Percentiles rank a stretch among this genome's conserved stretches.
Evolutionary conservation across 2,329 filamentous ascomycete genomes (phyloP).

Genomic region (Apiospora pterosperma): DNA sequence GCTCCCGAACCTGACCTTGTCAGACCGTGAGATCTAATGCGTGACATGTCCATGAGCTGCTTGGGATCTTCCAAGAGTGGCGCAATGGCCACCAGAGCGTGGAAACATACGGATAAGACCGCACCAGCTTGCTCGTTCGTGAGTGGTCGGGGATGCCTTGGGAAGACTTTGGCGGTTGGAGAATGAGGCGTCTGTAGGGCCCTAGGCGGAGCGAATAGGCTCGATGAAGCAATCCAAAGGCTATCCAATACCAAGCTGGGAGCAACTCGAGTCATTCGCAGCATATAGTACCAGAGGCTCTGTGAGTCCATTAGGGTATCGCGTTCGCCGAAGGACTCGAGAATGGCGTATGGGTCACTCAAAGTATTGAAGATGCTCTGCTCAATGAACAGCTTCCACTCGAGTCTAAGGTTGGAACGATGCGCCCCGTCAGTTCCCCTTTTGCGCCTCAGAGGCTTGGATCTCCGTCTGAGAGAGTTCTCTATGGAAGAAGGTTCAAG

Average conservation of each 20-base stretch:
- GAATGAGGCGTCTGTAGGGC: slow-evolving; percentile 37
- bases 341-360: slow-evolving; percentile 51
- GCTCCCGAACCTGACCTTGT: slow-evolving; percentile 44
- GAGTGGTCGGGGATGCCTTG: slow-evolving; percentile 31
- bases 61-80: slow-evolving; percentile 47
- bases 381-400: slow-evolving; percentile 60
- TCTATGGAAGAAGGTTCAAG: slow-evolving; percentile 37
- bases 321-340: slow-evolving; percentile 54
- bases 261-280: slow-evolving; percentile 54
- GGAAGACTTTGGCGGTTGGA: slow-evolving; percentile 33
- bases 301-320: slow-evolving; percentile 56
- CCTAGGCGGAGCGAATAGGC: slow-evolving; percentile 54
- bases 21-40: slow-evolving; percentile 52
- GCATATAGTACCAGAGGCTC: slow-evolving; percentile 60
- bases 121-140: slow-evolving; percentile 49
- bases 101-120: slow-evolving; percentile 58
- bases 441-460: slow-evolving; percentile 24
- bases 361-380: slow-evolving; percentile 64
- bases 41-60: slow-evolving; percentile 57
- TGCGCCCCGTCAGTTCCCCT: slow-evolving; percentile 18
- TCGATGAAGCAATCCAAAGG: slow-evolving; percentile 59
- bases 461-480: slow-evolving; percentile 24
- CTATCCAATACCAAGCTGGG: slow-evolving; percentile 60
- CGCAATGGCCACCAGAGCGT: slow-evolving; percentile 57
- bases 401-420: slow-evolving; percentile 30